These are phyloP conservation scores for Termitomyces bulborhizus DNA, from an alignment of 768 basidiomycete species.

Conservation along the genomic window DNA sequence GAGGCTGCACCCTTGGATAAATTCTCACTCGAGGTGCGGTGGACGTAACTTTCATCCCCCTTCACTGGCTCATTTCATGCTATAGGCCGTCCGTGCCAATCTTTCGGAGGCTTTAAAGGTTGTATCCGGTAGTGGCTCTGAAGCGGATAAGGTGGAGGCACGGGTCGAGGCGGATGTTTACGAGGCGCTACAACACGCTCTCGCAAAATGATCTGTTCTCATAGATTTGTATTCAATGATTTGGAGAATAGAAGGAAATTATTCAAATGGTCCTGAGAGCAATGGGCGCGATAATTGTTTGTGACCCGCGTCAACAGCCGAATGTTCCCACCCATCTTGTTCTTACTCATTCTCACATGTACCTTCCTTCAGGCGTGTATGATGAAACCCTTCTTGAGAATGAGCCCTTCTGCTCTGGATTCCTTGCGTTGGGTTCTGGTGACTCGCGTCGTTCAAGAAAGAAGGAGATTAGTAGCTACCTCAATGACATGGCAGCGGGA, in stretches of 20 bases:
- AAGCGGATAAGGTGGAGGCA: constrained; percentile 91
- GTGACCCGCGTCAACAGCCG: background rate
- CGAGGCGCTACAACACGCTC: constrained; percentile 87
- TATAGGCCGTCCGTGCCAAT: constrained; percentile 83
- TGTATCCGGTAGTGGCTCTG: constrained; percentile 75
- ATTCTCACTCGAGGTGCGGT: constrained; percentile 82
- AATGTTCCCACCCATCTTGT: background rate
- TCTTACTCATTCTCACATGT: background rate
- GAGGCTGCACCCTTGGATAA: constrained; percentile 91
- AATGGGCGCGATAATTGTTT: background rate
- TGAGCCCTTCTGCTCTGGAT: constrained; percentile 11
- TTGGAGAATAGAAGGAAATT: background rate
- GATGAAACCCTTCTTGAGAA: constrained; percentile 18
- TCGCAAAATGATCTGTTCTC: constrained; percentile 28
- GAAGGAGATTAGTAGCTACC: background rate
- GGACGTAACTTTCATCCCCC: background rate
- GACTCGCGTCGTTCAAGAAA: background rate
- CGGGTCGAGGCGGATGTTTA: constrained; percentile 94
- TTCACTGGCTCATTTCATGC: background rate
- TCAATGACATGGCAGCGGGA: constrained; percentile 1
- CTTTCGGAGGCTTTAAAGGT: constrained; percentile 86
- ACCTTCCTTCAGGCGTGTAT: constrained; percentile 11
- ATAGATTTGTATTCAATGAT: background rate
- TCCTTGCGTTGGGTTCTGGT: background rate
- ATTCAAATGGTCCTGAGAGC: background rate